These are phyloP conservation scores for Serpula lacrymans DNA, from an alignment of 768 basidiomycete species.

Conservation along the genomic window DNA sequence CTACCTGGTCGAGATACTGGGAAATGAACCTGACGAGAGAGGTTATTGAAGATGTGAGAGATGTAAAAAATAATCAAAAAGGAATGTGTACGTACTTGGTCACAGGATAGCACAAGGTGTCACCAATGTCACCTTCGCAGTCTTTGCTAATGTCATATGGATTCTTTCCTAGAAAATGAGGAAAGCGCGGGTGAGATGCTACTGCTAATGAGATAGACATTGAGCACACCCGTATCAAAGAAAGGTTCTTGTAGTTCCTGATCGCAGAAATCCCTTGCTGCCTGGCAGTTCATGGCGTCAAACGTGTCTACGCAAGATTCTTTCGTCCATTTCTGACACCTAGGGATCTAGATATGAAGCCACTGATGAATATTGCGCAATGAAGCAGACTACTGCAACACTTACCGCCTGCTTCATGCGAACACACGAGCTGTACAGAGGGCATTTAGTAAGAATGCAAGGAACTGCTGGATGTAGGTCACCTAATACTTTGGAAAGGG, in stretches of 20 bases:
- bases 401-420: slow-evolving; percentile 41
- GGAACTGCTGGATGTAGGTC: slow-evolving; percentile 5
- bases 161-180: slow-evolving; percentile 37
- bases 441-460: slow-evolving; percentile 3
- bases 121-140: slow-evolving; percentile 47
- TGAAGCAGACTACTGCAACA: background rate
- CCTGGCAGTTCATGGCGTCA: slow-evolving; percentile 65
- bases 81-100: slow-evolving; percentile 30
- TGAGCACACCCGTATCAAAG: slow-evolving; percentile 26
- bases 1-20: slow-evolving; percentile 58
- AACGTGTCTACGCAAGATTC: slow-evolving; percentile 62
- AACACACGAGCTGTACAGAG: slow-evolving; percentile 32
- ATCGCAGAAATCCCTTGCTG: slow-evolving; percentile 66
- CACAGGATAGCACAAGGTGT: slow-evolving; percentile 58
- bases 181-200: slow-evolving; percentile 1
- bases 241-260: slow-evolving; percentile 33
- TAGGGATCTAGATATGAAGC: slow-evolving; percentile 50
- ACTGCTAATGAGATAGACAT: slow-evolving; percentile 11
- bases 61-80: slow-evolving; percentile 1
- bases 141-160: slow-evolving; percentile 68
- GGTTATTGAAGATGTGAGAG: background rate
- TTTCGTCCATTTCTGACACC: slow-evolving; percentile 58
- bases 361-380: background rate
- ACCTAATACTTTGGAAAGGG: slow-evolving; percentile 47
- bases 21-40: slow-evolving; percentile 53